Base-by-base conservation (phyloP, 257 asterid genomes). In the Solanum sitiens region DNA sequence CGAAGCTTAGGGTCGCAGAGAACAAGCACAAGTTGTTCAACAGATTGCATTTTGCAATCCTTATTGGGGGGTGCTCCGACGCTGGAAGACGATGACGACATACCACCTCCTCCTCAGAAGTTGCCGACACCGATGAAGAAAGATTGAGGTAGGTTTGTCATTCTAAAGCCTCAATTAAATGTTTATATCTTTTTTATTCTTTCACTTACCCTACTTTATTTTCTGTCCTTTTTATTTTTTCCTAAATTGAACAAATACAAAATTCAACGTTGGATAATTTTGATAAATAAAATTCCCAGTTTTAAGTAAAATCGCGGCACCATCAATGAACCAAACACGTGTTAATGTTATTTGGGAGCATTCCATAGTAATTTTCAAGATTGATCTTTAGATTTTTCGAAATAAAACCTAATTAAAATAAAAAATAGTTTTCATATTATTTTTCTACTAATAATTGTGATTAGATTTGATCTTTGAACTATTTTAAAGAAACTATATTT, bases 11-110 rank as follows among this genome's bases (percentile, higher is more conserved):
- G 56, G 40, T 85, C 67, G 67, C n/a, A 44, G 39, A 91, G 92
- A 85, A 89, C 88, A 61, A 89, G 83, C 75, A 83, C 89, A 32
- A 85, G 87, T 73, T 87, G 85, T 37, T 65, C 88, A 65, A 95
- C 95, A 23, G 97, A 91, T 90, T 94, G 96, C 94, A 94, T 91
- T 77, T 92, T 93, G 74, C 96, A 90, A 83, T 93, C 98, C 89
- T 91, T 94, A 88, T 85, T 91, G 33, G 68, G 86, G 25, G 59
- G 88, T 42, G 73, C 21, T 25, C 88, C 87, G 5, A 40, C 88
- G n/a, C 90, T 84, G 37, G 92, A 63, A 4, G 83, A 50, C 6
- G 91, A 85, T 9, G 90, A n/a, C 2, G 70, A 8, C 6, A 21
- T 39, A 12, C 77, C 63, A 18, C 63, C 76, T 14, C n/a, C 32